Base-by-base conservation (phyloP, 257 asterid genomes). In the Solanum etuberosum region DNA sequence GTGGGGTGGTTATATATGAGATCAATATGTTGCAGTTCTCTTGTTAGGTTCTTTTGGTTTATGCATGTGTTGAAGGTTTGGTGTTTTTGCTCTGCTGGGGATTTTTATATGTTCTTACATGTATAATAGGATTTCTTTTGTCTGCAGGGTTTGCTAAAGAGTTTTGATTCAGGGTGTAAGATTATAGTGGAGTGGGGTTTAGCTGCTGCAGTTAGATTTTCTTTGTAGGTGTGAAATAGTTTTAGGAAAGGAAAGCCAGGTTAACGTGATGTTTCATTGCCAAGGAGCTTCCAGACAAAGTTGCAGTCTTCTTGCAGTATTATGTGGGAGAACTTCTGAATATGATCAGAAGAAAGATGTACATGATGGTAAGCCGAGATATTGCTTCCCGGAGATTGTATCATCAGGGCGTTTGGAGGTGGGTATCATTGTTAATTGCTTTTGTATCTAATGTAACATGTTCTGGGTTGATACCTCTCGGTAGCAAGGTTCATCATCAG, bases 341-440 rank as follows among this genome's bases (percentile, higher is more conserved):
- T 87, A 85, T 85, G 89, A 91, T 86, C 90, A 59, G 86, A 91
- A 71, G 90, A 92, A 85, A 88, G 94, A 94, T 90, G 94, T 81
- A 74, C 78, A 38, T 7, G 91, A 87, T 84, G 95, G 89, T 86
- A 93, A 74, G 83, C 86, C 85, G 4, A 89, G 89, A 88, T 97
- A 93, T 87, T 96, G 97, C 48, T 93, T 92, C 85, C 97, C 98
- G 1, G 95, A 93, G 87, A 90, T 94, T 65, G 95, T 51, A 38
- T 93, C 99, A 27, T 91, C 98, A 1, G 98, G 98, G 71, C 98
- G 95, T 74, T 89, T 97, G 87, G 99, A 97, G 98, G 99, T 97
- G 88, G 81, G 80, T 31, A 83, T 88, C 78, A 59, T 80, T 89
- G 57, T 81, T 21, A 54, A 61, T 29, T 27, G 14, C 61, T 16